Base-by-base conservation (phyloP, 805 yeast species). In the Kodamaea jinghongensis region DNA sequence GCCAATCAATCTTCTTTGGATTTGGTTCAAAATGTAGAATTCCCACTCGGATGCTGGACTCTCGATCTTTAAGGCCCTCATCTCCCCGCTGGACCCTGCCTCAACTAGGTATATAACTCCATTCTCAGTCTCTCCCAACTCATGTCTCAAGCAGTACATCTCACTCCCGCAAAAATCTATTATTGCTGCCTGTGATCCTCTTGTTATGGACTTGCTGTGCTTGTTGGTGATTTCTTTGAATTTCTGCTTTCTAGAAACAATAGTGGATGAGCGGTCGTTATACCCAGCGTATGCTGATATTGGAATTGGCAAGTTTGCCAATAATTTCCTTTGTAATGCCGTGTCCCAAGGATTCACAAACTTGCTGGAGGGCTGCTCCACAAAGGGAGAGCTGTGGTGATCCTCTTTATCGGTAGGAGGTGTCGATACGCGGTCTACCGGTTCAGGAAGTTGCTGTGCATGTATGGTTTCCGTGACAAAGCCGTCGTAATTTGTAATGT, bases 51-150 rank as follows among this genome's bases (percentile, higher is more conserved):
- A 74, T 0, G 86, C 65, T 0, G 91, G 87, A 12, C 71, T 69
- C 52, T 84, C 88, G 10, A 83, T 75, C 54, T 89, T 89, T 38
- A 89, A 60, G 0, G 96, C 95, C 36, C 70, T 73, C 25, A 75
- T 52, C 1, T 60, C 54, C 1, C 86, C 87, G 6, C 61, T 56
- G 44, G 76, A 71, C 4, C 44, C 51, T 4, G 69, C 61, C 55
- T 85, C 90, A 1, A 85, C 81, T 15, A 87, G 63, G 54, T 79
- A 87, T 0, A 87, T 95, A 2, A 78, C 71, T 0, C 90, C 95
- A 62, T 70, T 82, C 0, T 90, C 93, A n/a, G 95, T 95, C 51
- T 74, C 75, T 0, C 96, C 96, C 9, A 89, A 61, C 50, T 78
- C 76, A 34, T 67, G 63, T 17, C 73, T 67, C 39, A 82, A 57